Evolutionary conservation across 2,329 filamentous ascomycete genomes (phyloP).

Genomic region (Aspergillus novofumigatus): DNA sequence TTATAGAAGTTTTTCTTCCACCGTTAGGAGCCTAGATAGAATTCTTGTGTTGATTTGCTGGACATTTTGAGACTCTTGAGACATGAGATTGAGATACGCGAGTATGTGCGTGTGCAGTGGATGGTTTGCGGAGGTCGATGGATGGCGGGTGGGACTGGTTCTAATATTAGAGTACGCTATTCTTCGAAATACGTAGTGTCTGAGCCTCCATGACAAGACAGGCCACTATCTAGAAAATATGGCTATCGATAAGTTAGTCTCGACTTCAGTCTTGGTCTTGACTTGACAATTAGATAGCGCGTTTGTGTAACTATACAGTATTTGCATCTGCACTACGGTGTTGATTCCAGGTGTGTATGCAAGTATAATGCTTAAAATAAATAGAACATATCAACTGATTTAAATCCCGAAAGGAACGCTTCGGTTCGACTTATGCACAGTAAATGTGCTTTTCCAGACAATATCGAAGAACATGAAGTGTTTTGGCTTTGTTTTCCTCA

Average conservation of each 20-base stretch:
- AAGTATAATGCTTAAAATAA: too few species aligned
- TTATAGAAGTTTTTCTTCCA: background rate
- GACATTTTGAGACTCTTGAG: background rate
- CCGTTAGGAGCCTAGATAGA: background rate
- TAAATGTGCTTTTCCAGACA: background rate
- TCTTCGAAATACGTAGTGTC: too few species aligned
- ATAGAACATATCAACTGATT: background rate
- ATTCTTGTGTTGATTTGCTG: background rate
- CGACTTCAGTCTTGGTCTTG: background rate
- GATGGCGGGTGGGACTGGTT: background rate
- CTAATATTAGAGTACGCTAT: background rate
- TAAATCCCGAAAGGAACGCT: background rate
- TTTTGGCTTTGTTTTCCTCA: too few species aligned
- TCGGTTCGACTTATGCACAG: background rate
- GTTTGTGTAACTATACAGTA: background rate
- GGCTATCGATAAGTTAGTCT: background rate
- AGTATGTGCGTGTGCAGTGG: background rate
- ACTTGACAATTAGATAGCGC: background rate
- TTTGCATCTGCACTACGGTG: background rate
- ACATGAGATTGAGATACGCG: background rate
- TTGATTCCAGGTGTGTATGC: background rate
- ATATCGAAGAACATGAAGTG: constrained; percentile 20
- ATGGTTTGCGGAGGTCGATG: background rate
- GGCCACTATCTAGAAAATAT: background rate
- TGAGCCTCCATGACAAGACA: too few species aligned